Percentiles rank a stretch among this genome's conserved stretches.
These are phyloP conservation scores for Uncinocarpus reesii DNA, from an alignment of 2,329 filamentous ascomycete genomes.

Conservation along the genomic window DNA sequence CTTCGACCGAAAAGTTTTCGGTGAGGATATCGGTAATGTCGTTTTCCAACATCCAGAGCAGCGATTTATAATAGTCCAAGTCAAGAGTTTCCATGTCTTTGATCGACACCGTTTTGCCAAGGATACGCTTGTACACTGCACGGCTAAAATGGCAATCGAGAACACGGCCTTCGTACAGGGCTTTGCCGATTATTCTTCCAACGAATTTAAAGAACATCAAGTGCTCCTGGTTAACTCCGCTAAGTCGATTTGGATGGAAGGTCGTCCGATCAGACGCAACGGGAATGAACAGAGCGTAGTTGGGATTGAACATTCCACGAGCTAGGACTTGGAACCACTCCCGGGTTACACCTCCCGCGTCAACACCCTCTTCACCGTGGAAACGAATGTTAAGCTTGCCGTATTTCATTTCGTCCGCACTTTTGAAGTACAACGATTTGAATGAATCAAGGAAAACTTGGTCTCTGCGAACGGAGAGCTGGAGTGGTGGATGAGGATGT, in stretches of 20 bases:
- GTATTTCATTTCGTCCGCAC: slow-evolving; percentile 94
- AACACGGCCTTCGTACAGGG: slow-evolving; percentile 87
- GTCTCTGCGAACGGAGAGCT: slow-evolving; percentile 81
- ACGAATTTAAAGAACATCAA: slow-evolving; percentile 99
- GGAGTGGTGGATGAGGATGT: slow-evolving; percentile 63
- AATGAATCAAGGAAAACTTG: slow-evolving; percentile 98
- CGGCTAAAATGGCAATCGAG: slow-evolving; percentile 98
- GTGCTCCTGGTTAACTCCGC: slow-evolving; percentile 89
- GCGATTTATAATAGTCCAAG: slow-evolving; percentile 96
- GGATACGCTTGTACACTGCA: slow-evolving; percentile 94
- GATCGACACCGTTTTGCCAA: slow-evolving; percentile 87
- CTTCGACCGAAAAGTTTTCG: slow-evolving; percentile 88
- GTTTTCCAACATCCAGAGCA: slow-evolving; percentile 97
- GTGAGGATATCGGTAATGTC: slow-evolving; percentile 97
- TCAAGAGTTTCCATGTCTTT: slow-evolving; percentile 99
- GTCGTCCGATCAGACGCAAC: slow-evolving; percentile 96
- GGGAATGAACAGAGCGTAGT: slow-evolving; percentile 91
- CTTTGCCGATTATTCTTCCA: slow-evolving; percentile 94
- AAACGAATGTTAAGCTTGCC: slow-evolving; percentile 97
- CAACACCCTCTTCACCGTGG: slow-evolving; percentile 93
- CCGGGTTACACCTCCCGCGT: slow-evolving; percentile 91
- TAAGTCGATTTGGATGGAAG: slow-evolving; percentile 95
- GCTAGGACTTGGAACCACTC: slow-evolving; percentile 99
- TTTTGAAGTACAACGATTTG: slow-evolving; percentile 96
- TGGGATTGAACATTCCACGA: slow-evolving; percentile 96